These are phyloP conservation scores for Zalaria obscura DNA, from an alignment of 2,329 filamentous ascomycete species.

Conservation along the genomic window DNA sequence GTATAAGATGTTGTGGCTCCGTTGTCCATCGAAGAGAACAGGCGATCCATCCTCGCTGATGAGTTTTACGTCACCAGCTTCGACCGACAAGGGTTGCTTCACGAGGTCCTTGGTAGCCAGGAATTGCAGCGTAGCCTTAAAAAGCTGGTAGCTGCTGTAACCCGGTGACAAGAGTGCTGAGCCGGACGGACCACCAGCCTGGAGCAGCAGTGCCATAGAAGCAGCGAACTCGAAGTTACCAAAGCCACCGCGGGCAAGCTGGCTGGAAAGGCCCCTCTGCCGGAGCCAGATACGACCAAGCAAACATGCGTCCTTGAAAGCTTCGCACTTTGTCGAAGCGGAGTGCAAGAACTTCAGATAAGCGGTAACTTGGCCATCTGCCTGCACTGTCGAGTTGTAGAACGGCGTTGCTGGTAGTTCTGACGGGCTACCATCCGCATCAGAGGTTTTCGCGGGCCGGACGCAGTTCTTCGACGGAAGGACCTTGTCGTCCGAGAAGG, in stretches of 20 bases:
- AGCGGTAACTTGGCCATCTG: slow-evolving; percentile 56
- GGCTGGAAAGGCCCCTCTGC: slow-evolving; percentile 66
- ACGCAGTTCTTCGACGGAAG: slow-evolving; percentile 56
- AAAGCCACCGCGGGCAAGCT: slow-evolving; percentile 66
- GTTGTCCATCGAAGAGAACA: slow-evolving; percentile 61
- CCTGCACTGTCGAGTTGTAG: slow-evolving; percentile 76
- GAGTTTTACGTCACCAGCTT: slow-evolving; percentile 17
- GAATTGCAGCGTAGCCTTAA: slow-evolving; percentile 88
- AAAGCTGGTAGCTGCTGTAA: slow-evolving; percentile 82
- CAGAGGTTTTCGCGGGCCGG: slow-evolving; percentile 36
- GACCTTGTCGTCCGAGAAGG: slow-evolving; percentile 61
- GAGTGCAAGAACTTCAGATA: slow-evolving; percentile 65
- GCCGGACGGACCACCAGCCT: slow-evolving; percentile 60
- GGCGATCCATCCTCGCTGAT: slow-evolving; percentile 35
- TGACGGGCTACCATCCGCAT: slow-evolving; percentile 24
- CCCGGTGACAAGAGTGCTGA: slow-evolving; percentile 60
- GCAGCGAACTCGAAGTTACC: slow-evolving; percentile 83
- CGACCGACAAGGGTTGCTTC: slow-evolving; percentile 40
- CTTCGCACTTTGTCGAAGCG: slow-evolving; percentile 53
- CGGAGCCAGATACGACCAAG: slow-evolving; percentile 80
- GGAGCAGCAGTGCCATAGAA: slow-evolving; percentile 66
- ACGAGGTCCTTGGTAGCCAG: slow-evolving; percentile 59
- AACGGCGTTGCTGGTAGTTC: slow-evolving; percentile 51
- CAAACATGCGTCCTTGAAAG: slow-evolving; percentile 71
- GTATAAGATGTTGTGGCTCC: slow-evolving; percentile 69